Percentiles rank a stretch among this genome's conserved stretches.
Conservation (phyloP, 768 basidiomycete genomes). For the Boletales sp. region DNA sequence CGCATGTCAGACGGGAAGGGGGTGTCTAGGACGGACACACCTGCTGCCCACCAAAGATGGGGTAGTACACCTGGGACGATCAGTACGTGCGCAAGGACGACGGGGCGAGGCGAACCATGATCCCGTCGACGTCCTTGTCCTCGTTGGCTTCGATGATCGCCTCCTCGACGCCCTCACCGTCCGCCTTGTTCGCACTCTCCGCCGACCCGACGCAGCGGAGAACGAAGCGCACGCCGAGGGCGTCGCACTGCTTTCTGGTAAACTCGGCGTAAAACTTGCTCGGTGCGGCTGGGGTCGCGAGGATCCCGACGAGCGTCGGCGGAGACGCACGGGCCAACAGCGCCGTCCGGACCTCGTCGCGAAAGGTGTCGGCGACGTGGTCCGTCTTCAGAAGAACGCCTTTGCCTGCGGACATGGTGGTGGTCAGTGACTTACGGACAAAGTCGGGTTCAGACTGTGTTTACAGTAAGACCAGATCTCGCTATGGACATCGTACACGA, state of each 20-base stretch:
- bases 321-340: conserved; percentile 34
- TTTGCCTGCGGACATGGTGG: too few species aligned
- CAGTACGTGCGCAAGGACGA: background rate
- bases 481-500: too few species aligned
- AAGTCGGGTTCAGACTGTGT: too few species aligned
- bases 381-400: conserved; percentile 80
- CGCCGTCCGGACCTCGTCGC: conserved; percentile 62
- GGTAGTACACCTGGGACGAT: conserved; percentile 78
- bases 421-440: too few species aligned
- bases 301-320: conserved; percentile 87
- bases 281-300: conserved; percentile 79
- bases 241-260: conserved; percentile 86
- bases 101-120: conserved; percentile 67
- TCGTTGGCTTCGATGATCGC: conserved; percentile 95
- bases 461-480: too few species aligned
- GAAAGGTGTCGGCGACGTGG: conserved; percentile 65
- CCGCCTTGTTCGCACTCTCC: conserved; percentile 41
- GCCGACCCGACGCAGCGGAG: conserved; percentile 58
- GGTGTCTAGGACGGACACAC: conserved; percentile 37
- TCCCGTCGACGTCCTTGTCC: conserved; percentile 80
- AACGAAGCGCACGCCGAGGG: conserved; percentile 83
- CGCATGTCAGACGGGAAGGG: conserved; percentile 2
- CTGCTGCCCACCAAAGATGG: conserved; percentile 89
- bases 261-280: conserved; percentile 86
- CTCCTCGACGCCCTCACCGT: conserved; percentile 92